A percentile compares a stretch with the other conserved stretches of the same genome.
Conservation (phyloP, 495 filamentous ascomycete genomes). For the Hypoxylon fragiforme region DNA sequence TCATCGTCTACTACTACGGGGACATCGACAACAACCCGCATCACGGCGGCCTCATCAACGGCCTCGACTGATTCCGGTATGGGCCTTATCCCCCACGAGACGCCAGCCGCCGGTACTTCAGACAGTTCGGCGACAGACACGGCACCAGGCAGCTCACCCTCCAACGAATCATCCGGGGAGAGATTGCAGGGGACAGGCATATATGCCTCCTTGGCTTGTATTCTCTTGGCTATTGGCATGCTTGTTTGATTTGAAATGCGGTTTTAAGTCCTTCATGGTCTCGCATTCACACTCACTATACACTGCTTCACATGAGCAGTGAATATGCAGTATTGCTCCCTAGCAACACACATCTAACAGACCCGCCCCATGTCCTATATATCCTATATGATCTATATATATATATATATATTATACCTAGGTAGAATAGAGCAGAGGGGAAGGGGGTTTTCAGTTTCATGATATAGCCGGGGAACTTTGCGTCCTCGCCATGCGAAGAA, state of each 20-base stretch:
- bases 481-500: neutral
- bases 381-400: too few relatives aligned
- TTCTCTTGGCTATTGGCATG: conserved; percentile 13
- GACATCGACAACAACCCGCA: conserved; percentile 16
- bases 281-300: conserved; percentile 13
- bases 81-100: conserved; percentile 18
- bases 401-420: too few relatives aligned
- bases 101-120: neutral
- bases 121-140: conserved; percentile 10
- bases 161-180: conserved; percentile 15
- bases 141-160: conserved; percentile 8
- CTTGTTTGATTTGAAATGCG: conserved; percentile 7
- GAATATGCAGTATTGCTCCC: too few relatives aligned
- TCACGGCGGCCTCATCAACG: conserved; percentile 16
- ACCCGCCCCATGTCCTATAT: too few relatives aligned
- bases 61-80: conserved; percentile 11
- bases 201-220: conserved; percentile 10
- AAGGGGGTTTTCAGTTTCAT: conserved; percentile 3
- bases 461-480: conserved; percentile 1
- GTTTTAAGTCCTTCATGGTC: neutral
- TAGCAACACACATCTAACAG: too few relatives aligned
- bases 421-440: too few relatives aligned
- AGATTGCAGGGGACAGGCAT: conserved; percentile 5
- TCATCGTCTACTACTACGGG: conserved; percentile 11
- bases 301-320: too few relatives aligned